Conservation (phyloP, 2,329 filamentous ascomycete species). For the Fusarium subtropicale region DNA sequence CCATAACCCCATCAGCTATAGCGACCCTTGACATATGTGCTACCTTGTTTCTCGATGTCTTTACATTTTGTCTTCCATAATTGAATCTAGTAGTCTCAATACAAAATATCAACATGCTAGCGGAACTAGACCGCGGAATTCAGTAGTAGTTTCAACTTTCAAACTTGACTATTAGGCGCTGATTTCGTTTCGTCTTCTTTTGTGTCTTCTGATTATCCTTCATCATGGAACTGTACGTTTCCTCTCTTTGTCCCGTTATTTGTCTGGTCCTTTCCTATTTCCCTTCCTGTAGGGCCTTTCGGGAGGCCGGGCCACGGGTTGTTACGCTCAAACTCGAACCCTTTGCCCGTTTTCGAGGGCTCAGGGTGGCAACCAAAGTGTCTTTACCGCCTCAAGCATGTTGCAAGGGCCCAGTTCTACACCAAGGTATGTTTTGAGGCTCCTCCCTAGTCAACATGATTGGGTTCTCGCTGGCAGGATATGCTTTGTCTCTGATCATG, state of each 20-base stretch:
- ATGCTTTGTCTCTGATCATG: conserved; percentile 19
- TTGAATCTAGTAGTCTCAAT: background rate
- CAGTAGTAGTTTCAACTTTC: conserved; percentile 23
- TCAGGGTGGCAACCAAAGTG: background rate
- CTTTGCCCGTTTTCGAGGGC: background rate
- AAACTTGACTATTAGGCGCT: conserved; percentile 3
- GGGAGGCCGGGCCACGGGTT: background rate
- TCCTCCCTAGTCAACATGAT: background rate
- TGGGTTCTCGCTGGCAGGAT: background rate
- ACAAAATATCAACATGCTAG: background rate
- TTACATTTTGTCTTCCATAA: background rate
- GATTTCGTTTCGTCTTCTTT: conserved; percentile 2
- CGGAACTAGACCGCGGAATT: background rate
- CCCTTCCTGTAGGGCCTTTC: background rate
- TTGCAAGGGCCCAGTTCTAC: background rate
- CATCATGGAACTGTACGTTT: background rate
- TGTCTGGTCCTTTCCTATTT: background rate
- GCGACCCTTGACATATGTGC: background rate
- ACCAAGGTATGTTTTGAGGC: background rate
- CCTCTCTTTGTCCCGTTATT: background rate
- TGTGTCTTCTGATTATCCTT: background rate
- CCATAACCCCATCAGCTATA: background rate
- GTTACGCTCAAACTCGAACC: conserved; percentile 5
- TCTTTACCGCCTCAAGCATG: background rate
- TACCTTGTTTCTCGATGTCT: background rate